phyloP scores from a whole-genome alignment of 805 yeast species.

The Candida mattraensis region DNA sequence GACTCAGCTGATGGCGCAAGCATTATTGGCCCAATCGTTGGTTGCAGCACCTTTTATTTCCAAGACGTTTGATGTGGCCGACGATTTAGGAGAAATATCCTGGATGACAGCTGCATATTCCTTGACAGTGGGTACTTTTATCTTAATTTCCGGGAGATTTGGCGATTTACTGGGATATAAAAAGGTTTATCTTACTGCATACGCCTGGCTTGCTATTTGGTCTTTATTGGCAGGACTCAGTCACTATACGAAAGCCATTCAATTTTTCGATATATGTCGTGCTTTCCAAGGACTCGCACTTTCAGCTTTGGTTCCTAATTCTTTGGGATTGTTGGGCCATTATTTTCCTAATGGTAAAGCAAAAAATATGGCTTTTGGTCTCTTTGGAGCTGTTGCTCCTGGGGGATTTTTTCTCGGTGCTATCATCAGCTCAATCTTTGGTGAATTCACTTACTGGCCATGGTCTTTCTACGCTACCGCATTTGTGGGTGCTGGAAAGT shows the following conservation, averaged over 20 bases:
- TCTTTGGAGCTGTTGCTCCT: constrained; percentile 64
- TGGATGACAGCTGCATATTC: constrained; percentile 78
- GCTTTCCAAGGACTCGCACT: constrained; percentile 68
- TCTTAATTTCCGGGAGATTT: constrained; percentile 62
- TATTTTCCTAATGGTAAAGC: constrained; percentile 46
- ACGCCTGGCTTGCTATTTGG: constrained; percentile 57
- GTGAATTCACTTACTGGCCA: constrained; percentile 54
- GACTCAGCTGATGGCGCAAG: constrained; percentile 40
- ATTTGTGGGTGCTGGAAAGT: constrained; percentile 38
- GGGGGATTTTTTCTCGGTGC: constrained; percentile 59
- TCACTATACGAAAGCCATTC: constrained; percentile 45
- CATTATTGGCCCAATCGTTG: constrained; percentile 34
- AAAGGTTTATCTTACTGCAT: constrained; percentile 52
- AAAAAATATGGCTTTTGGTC: constrained; percentile 55
- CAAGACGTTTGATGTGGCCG: constrained; percentile 27
- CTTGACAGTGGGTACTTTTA: constrained; percentile 70
- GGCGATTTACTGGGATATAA: constrained; percentile 75
- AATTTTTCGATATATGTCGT: constrained; percentile 53
- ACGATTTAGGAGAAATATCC: constrained; percentile 37
- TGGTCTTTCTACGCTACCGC: constrained; percentile 56
- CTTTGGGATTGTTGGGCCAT: constrained; percentile 54
- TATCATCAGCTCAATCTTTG: constrained; percentile 48
- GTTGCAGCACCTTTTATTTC: constrained; percentile 33
- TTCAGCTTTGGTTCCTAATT: constrained; percentile 59
- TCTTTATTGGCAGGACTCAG: constrained; percentile 60